Evolutionary conservation across 495 filamentous ascomycete genomes (phyloP), one percentile per base, ranked within the genome.

Genomic region (Ramalina intermedia): DNA sequence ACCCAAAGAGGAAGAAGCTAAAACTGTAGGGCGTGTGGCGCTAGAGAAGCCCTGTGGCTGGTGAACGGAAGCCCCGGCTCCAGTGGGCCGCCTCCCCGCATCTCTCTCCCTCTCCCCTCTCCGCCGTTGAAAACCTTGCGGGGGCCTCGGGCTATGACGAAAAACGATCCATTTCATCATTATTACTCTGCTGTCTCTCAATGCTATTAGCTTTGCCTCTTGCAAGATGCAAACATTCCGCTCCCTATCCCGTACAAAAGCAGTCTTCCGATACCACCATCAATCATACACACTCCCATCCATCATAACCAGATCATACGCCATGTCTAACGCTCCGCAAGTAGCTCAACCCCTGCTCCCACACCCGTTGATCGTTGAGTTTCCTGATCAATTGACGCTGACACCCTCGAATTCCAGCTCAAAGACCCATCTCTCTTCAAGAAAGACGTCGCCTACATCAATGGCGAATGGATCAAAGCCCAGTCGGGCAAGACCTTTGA

Each of bases 351-450:
- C 11, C 20, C 26, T 9, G 24, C 20, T 23, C 18, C n/a, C 21
- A 1, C 0, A 33, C 11, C 18, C 14, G 11, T n/a, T 47, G 49
- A 50, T 6, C 14, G 11, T n/a, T 47, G 49, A 50, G 35, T 41
- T 35, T 11, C 11, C 3, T 11, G 12, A 33, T 33, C 29, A 13
- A 33, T 9, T 26, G 13, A 6, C 37, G 23, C 16, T 52, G 29
- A 33, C 29, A 7, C 12, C 12, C 5, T 33, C 7, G 12, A 2
- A 11, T 33, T 33, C 12, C 29, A 85, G 85, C 77, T 94, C 58
- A 87, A 82, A 66, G 87, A 94, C 57, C 74, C 75, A 24, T 85
- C 84, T 4, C 76, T 94, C 21, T 78, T 94, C 58, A 88, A 86
- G 62, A 67, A 76, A 36, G 67, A 84, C 51, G 84, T 86, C 54